These are phyloP conservation scores for Circinella umbellata DNA, from an alignment of 371 early-diverging fungal species.

Conservation along the genomic window DNA sequence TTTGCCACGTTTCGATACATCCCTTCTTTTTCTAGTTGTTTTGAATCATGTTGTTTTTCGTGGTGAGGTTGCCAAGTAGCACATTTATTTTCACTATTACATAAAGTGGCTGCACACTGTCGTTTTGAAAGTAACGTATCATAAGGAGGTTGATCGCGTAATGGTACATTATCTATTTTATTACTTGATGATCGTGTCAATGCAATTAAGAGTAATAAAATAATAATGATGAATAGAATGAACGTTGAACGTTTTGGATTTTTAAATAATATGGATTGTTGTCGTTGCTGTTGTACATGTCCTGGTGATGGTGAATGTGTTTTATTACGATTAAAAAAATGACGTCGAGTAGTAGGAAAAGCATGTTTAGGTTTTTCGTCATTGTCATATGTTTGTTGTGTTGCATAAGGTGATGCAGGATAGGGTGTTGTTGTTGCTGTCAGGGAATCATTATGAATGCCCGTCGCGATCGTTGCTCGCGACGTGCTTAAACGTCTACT, in stretches of 20 bases:
- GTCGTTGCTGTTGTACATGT: background rate
- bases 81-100: constrained; percentile 12
- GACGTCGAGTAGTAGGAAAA: constrained; percentile 8
- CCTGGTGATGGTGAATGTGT: background rate
- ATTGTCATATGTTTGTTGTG: background rate
- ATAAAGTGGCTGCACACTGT: constrained; percentile 20
- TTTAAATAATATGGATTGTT: background rate
- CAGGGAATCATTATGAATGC: background rate
- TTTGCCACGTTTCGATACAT: constrained; percentile 44
- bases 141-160: constrained; percentile 21
- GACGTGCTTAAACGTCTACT: constrained; percentile 17
- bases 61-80: constrained; percentile 15
- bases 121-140: constrained; percentile 9
- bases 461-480: constrained; percentile 9
- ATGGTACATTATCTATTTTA: background rate
- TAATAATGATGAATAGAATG: background rate
- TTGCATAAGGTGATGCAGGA: background rate
- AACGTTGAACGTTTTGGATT: constrained; percentile 2
- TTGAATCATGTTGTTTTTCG: constrained; percentile 6
- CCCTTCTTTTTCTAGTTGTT: background rate
- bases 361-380: constrained; percentile 5
- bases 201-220: constrained; percentile 2
- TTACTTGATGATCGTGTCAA: constrained; percentile 5
- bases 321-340: constrained; percentile 1
- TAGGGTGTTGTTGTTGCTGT: background rate